A percentile compares a stretch with the other conserved stretches of the same genome.
These are phyloP conservation scores for Physcia stellaris DNA, from an alignment of 495 filamentous ascomycete genomes.

Conservation along the genomic window DNA sequence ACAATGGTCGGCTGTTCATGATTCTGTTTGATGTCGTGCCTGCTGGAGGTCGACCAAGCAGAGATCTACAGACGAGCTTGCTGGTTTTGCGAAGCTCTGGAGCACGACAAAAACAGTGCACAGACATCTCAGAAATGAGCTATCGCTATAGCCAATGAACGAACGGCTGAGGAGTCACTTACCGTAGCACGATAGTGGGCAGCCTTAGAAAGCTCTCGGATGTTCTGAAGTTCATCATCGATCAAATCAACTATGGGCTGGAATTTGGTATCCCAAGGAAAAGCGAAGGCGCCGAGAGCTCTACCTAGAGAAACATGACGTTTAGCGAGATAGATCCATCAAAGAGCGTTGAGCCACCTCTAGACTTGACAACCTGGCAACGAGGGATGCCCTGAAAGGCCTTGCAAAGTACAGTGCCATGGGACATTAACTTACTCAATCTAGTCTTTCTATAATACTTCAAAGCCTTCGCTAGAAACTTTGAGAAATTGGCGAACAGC, in stretches of 20 bases:
- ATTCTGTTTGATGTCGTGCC: too few relatives aligned
- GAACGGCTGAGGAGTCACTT: conserved; percentile 4
- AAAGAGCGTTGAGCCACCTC: too few relatives aligned
- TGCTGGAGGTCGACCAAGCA: too few relatives aligned
- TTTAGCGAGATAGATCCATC: too few relatives aligned
- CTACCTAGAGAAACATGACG: background rate
- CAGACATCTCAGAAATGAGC: conserved; percentile 1
- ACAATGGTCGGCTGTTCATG: too few relatives aligned
- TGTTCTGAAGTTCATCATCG: conserved; percentile 5
- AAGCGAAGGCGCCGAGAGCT: conserved; percentile 5
- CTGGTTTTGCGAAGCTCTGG: background rate
- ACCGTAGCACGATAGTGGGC: conserved; percentile 5
- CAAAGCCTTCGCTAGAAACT: conserved; percentile 12
- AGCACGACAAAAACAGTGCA: conserved; percentile 2
- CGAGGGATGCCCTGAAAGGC: too few relatives aligned
- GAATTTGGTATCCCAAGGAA: conserved; percentile 13
- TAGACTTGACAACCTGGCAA: too few relatives aligned
- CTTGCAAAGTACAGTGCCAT: too few relatives aligned
- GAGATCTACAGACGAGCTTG: too few relatives aligned
- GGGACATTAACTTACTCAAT: too few relatives aligned
- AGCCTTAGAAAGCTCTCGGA: conserved; percentile 7
- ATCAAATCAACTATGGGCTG: conserved; percentile 4
- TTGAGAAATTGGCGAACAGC: conserved; percentile 9
- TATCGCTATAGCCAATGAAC: background rate
- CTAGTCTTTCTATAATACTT: too few relatives aligned